phyloP scores from a whole-genome alignment of 2,329 filamentous ascomycete species.

The Colletotrichum sp. region DNA sequence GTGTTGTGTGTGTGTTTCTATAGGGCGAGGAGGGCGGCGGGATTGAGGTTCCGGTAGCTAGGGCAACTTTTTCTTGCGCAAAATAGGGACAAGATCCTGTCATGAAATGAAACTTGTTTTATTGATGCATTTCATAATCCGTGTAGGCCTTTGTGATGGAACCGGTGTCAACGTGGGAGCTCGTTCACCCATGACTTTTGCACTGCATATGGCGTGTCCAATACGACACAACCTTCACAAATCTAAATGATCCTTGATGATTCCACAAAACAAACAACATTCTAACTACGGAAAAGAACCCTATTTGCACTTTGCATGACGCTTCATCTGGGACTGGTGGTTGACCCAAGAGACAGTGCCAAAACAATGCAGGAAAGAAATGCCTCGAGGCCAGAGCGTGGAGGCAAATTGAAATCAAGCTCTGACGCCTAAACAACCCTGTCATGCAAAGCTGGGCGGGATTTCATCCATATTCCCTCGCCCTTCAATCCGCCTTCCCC shows the following conservation, averaged over 20 bases:
- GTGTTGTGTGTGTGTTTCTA: background rate
- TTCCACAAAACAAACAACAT: conserved; percentile 10
- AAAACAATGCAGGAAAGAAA: conserved; percentile 7
- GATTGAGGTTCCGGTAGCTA: background rate
- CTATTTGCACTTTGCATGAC: background rate
- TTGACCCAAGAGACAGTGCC: conserved; percentile 1
- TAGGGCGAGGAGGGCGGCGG: background rate
- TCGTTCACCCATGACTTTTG: background rate
- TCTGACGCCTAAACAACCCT: conserved; percentile 23
- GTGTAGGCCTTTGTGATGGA: background rate
- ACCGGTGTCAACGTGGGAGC: background rate
- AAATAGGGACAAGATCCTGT: conserved; percentile 13
- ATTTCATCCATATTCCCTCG: background rate
- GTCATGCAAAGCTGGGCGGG: conserved; percentile 20
- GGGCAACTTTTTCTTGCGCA: background rate
- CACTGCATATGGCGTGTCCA: background rate
- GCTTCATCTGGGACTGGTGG: background rate
- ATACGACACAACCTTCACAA: background rate
- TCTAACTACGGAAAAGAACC: conserved; percentile 3
- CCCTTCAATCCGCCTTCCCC: conserved; percentile 6
- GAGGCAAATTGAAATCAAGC: conserved; percentile 11
- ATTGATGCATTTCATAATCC: background rate
- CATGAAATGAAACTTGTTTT: conserved; percentile 9
- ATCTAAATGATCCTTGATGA: background rate
- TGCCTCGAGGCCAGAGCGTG: conserved; percentile 12